Evolutionary conservation across 768 basidiomycete genomes (phyloP).

Genomic region (Clavaria fumosa): DNA sequence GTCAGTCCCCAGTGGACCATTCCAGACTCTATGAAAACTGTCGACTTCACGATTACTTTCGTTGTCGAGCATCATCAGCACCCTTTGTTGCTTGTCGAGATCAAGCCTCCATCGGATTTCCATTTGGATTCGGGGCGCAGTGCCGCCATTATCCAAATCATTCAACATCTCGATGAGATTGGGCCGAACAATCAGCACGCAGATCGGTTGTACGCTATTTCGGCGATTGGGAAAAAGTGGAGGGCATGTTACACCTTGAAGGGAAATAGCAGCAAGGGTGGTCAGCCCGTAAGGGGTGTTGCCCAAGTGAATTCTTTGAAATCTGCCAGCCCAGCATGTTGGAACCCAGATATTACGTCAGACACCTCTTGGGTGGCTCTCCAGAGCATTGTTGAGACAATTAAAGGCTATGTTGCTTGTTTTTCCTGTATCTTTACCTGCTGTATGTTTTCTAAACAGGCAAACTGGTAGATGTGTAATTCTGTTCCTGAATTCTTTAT

Average conservation of each 20-base stretch:
- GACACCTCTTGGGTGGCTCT: constrained; percentile 29
- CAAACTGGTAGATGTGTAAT: constrained; percentile 4
- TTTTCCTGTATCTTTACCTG: not conserved
- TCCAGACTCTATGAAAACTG: constrained; percentile 6
- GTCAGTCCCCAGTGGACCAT: constrained; percentile 8
- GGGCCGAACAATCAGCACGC: constrained; percentile 6
- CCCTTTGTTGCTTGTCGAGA: constrained; percentile 6
- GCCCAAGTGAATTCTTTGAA: constrained; percentile 36
- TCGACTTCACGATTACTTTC: constrained; percentile 8
- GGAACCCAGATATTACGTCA: constrained; percentile 59
- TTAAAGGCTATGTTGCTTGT: constrained; percentile 6
- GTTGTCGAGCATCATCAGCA: constrained; percentile 5
- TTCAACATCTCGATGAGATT: constrained; percentile 6
- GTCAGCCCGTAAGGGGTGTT: constrained; percentile 3
- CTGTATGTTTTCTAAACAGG: constrained; percentile 1
- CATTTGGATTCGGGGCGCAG: constrained; percentile 5
- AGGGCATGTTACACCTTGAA: constrained; percentile 6
- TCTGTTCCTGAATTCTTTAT: constrained; percentile 5
- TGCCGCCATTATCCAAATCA: constrained; percentile 5
- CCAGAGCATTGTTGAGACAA: constrained; percentile 11
- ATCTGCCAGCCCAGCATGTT: constrained; percentile 87
- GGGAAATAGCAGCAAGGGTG: constrained; percentile 4
- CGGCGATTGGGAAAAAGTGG: constrained; percentile 5
- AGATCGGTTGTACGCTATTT: constrained; percentile 5
- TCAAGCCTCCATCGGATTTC: constrained; percentile 4